Evolutionary conservation across 805 yeast species (phyloP).

Genomic region (Monosporozyma siamensis): DNA sequence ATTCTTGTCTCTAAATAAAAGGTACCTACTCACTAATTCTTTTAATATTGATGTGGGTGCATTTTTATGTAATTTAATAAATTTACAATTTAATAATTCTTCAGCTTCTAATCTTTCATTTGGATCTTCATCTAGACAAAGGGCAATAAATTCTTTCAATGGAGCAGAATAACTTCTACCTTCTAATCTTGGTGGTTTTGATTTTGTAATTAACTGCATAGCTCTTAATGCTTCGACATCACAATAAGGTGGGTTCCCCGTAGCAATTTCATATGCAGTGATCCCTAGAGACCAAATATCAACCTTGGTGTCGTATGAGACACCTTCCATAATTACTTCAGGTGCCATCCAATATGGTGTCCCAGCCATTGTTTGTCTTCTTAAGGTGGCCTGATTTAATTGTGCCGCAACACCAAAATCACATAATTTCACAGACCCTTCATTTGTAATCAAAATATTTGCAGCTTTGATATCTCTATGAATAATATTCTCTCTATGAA

Average conservation of each 20-base stretch:
- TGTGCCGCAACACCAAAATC: constrained; percentile 99
- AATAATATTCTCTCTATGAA: constrained; percentile 84
- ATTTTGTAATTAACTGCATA: constrained; percentile 84
- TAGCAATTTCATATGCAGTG: constrained; percentile 86
- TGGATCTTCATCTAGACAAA: constrained; percentile 90
- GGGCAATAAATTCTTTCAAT: constrained; percentile 80
- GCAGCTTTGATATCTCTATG: constrained; percentile 98
- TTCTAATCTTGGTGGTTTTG: constrained; percentile 90
- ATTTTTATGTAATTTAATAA: constrained; percentile 54
- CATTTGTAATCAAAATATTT: constrained; percentile 78
- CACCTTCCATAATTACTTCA: constrained; percentile 89
- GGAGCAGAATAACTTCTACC: constrained; percentile 71
- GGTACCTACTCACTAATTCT: constrained; percentile 65
- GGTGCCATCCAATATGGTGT: constrained; percentile 99
- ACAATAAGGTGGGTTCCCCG: constrained; percentile 96
- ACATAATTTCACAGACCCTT: constrained; percentile 84
- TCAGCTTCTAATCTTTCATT: constrained; percentile 83
- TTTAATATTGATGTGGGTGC: constrained; percentile 52
- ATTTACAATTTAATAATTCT: constrained; percentile 64
- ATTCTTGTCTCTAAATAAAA: constrained; percentile 65
- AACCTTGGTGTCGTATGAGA: constrained; percentile 78
- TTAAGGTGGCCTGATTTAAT: constrained; percentile 59
- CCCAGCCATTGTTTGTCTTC: constrained; percentile 92
- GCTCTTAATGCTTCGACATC: constrained; percentile 93
- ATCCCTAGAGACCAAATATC: constrained; percentile 98